Evolutionary conservation across 2,329 filamentous ascomycete genomes (phyloP).

Genomic region (Fusarium nurragi): DNA sequence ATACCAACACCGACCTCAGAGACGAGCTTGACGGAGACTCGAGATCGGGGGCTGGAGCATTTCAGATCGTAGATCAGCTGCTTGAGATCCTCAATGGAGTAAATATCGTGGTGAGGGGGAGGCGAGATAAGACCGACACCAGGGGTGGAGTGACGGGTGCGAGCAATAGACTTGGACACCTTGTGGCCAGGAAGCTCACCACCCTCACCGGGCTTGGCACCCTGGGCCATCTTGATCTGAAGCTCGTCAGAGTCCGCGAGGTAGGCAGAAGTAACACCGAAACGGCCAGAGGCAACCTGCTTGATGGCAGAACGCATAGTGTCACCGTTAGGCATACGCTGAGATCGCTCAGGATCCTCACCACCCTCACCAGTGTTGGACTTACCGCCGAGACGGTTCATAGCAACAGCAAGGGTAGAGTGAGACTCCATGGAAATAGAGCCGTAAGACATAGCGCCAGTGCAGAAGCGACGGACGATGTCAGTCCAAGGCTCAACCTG

Average conservation of each 20-base stretch:
- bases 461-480: conserved; percentile 95
- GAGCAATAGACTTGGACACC: conserved; percentile 91
- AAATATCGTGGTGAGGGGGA: conserved; percentile 97
- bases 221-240: conserved; percentile 99
- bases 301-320: conserved; percentile 98
- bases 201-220: conserved; percentile 96
- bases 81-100: conserved; percentile 97
- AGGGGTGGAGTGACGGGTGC: conserved; percentile 93
- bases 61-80: conserved; percentile 98
- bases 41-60: conserved; percentile 90
- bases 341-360: conserved; percentile 90
- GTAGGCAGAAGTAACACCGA: conserved; percentile 95
- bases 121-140: conserved; percentile 96
- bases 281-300: conserved; percentile 94
- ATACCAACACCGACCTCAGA: conserved; percentile 98
- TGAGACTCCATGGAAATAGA: conserved; percentile 99
- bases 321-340: conserved; percentile 88
- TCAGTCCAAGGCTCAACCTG: conserved; percentile 99
- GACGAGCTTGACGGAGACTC: conserved; percentile 96
- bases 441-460: conserved; percentile 97
- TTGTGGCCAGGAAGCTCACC: conserved; percentile 98
- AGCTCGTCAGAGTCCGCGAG: conserved; percentile 94
- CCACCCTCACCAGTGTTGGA: conserved; percentile 98
- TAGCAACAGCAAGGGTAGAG: conserved; percentile 92
- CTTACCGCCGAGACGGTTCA: conserved; percentile 96